A percentile compares a stretch with the other conserved stretches of the same genome.
Conservation (phyloP, 73 alveolate genomes). For the Halteria grandinella region DNA sequence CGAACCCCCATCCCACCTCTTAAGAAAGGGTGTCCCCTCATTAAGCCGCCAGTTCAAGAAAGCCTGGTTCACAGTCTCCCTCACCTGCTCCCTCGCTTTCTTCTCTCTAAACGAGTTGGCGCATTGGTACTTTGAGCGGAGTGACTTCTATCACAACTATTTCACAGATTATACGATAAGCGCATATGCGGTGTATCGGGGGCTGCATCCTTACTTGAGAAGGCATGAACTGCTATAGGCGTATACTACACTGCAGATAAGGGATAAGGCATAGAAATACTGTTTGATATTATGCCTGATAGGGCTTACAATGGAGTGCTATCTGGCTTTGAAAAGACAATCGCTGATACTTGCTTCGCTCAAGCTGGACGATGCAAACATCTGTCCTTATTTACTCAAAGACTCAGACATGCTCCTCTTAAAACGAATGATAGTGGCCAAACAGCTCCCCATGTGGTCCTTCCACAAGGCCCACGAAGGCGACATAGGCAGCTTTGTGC, state of each 20-base stretch:
- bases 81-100: too few relatives aligned
- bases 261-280: constrained; percentile 2
- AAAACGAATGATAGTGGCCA: not conserved
- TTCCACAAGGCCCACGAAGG: not conserved
- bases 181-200: not conserved
- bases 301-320: constrained; percentile 4
- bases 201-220: constrained; percentile 6
- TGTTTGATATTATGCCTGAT: constrained; percentile 3
- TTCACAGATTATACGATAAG: constrained; percentile 22
- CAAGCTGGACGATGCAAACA: constrained; percentile 22
- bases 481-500: constrained; percentile 27
- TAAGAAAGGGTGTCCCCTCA: too few relatives aligned
- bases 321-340: constrained; percentile 6
- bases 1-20: too few relatives aligned
- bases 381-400: constrained; percentile 21
- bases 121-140: not conserved
- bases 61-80: too few relatives aligned
- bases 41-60: too few relatives aligned
- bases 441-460: not conserved
- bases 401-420: not conserved
- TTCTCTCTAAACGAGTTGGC: too few relatives aligned
- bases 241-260: not conserved
- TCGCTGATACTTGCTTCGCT: not conserved
- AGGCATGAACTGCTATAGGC: not conserved
- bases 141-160: constrained; percentile 19